Evolutionary conservation across 1,284 basidiomycete genomes (phyloP).

Genomic region (Malassezia furfur): DNA sequence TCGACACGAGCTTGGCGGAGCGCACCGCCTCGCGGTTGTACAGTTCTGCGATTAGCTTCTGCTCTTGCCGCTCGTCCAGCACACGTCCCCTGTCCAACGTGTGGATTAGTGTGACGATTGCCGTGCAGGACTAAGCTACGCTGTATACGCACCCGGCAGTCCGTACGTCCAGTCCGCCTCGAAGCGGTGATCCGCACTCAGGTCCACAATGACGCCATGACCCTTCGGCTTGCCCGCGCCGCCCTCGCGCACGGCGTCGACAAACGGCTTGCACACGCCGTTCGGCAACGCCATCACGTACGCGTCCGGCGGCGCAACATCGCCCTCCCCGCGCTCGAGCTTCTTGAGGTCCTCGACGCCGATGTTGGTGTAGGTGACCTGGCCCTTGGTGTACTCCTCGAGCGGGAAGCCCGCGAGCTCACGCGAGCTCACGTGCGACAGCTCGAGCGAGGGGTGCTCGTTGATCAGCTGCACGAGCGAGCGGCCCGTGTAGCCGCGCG

Average conservation of each 20-base stretch:
- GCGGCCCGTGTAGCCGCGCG: conserved; percentile 89
- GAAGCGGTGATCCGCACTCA: conserved; percentile 91
- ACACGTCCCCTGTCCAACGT: too few species aligned
- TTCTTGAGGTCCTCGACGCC: conserved; percentile 42
- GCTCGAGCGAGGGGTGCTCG: conserved; percentile 71
- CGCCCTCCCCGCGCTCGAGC: conserved; percentile 40
- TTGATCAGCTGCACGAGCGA: conserved; percentile 77
- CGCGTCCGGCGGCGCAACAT: conserved; percentile 43
- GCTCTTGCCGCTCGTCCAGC: too few species aligned
- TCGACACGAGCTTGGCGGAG: conserved; percentile 73
- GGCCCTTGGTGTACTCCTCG: conserved; percentile 64
- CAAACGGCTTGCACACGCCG: conserved; percentile 91
- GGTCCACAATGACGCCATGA: conserved; percentile 63
- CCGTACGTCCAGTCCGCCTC: conserved; percentile 93
- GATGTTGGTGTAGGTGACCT: conserved; percentile 52
- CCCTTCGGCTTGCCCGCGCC: conserved; percentile 58
- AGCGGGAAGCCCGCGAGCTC: conserved; percentile 78
- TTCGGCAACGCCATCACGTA: conserved; percentile 88
- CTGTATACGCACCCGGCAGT: conserved; percentile 75
- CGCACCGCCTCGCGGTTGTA: conserved; percentile 69
- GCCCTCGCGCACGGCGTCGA: conserved; percentile 79
- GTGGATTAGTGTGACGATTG: too few species aligned
- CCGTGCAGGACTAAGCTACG: neutral
- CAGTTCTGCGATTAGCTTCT: conserved; percentile 58
- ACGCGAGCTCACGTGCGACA: conserved; percentile 90